Evolutionary conservation across 2,329 filamentous ascomycete species (phyloP).

Genomic region (Epichloe gansuensis): DNA sequence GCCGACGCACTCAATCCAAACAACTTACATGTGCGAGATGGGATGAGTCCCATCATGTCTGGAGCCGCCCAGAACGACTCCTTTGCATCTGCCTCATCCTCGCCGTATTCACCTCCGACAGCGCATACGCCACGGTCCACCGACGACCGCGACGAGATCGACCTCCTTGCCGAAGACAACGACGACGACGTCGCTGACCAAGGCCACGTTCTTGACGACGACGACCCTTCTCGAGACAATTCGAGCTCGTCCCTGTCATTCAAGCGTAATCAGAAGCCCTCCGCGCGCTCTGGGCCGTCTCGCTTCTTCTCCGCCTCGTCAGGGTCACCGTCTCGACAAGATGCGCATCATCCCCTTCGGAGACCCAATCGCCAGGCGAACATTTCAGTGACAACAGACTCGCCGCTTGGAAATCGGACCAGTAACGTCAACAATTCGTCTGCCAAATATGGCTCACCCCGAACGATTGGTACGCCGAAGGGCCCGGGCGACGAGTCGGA

Average conservation of each 20-base stretch:
- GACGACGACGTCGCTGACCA: constrained; percentile 11
- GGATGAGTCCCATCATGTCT: constrained; percentile 30
- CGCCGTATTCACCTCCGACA: constrained; percentile 16
- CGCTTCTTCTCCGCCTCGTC: constrained; percentile 38
- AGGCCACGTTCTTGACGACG: constrained; percentile 30
- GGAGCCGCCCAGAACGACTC: constrained; percentile 23
- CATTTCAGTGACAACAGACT: constrained; percentile 7
- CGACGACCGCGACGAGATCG: constrained; percentile 34
- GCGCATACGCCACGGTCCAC: constrained; percentile 15
- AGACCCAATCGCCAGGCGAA: background rate
- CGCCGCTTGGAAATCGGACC: constrained; percentile 5
- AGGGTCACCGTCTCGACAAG: constrained; percentile 12
- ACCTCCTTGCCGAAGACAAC: constrained; percentile 24
- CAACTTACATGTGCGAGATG: constrained; percentile 17
- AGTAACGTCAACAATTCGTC: constrained; percentile 11
- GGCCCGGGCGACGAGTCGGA: constrained; percentile 76
- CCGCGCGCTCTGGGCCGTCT: constrained; percentile 31
- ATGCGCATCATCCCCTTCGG: background rate
- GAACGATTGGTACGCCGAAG: constrained; percentile 81
- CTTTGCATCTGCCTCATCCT: constrained; percentile 24
- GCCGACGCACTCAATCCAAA: background rate
- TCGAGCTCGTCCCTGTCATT: constrained; percentile 49
- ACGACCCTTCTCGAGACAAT: constrained; percentile 43
- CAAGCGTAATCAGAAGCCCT: constrained; percentile 53
- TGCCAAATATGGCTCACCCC: constrained; percentile 36